These are phyloP conservation scores for Ulvella scutata DNA, from an alignment of 139 green algal genomes.

Conservation along the genomic window DNA sequence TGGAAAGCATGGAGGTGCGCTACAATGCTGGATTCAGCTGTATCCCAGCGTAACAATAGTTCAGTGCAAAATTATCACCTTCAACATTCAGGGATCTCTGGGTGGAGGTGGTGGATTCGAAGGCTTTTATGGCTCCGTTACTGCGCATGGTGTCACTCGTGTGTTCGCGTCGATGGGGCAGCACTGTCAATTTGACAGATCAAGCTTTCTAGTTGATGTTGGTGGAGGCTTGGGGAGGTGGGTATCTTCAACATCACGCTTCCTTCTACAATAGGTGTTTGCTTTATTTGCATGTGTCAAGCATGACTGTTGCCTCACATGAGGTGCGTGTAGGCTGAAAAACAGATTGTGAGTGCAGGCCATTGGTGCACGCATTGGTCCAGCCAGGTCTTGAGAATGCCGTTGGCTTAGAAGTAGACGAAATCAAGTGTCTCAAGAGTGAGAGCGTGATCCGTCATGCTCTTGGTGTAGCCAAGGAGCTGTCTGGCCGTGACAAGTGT, in stretches of 20 bases:
- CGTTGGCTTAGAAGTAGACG: constrained; percentile 65
- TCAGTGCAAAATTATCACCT: not conserved
- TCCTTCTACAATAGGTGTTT: too few relatives aligned
- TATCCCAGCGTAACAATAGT: not conserved
- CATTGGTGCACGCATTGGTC: constrained; percentile 64
- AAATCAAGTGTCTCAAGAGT: constrained; percentile 73
- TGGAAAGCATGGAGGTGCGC: not conserved
- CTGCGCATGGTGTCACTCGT: constrained; percentile 45
- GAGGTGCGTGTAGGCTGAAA: too few relatives aligned
- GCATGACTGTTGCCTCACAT: too few relatives aligned
- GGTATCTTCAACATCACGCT: not conserved
- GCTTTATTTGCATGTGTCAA: too few relatives aligned
- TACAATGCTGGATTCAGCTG: not conserved
- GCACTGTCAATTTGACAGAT: constrained; percentile 35
- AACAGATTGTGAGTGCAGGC: too few relatives aligned
- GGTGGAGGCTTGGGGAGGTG: constrained; percentile 73
- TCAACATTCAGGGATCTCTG: constrained; percentile 50
- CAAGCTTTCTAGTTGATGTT: constrained; percentile 63
- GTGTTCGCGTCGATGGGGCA: constrained; percentile 46
- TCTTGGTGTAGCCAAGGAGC: constrained; percentile 14
- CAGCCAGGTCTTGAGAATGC: constrained; percentile 17
- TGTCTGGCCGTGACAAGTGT: not conserved
- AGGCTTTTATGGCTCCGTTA: constrained; percentile 81
- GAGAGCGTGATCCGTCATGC: constrained; percentile 43
- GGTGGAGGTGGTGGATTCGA: constrained; percentile 82